Base-by-base conservation (phyloP, 176 grass and related monocot genomes). In the Oryza rufipogon region DNA sequence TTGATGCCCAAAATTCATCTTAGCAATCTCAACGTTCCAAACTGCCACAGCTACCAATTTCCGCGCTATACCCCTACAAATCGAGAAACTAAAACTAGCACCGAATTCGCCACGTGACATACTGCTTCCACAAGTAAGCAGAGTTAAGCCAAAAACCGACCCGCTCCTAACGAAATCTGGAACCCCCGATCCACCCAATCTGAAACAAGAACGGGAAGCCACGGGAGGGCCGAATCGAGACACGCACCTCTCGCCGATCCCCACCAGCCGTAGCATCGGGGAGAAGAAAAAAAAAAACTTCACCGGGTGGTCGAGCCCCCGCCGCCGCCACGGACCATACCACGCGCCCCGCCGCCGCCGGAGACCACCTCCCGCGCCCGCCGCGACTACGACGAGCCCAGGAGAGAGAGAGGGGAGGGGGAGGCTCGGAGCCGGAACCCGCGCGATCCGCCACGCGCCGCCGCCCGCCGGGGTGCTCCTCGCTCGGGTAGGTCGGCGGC, bases 231-330 rank as follows among this genome's bases (percentile, higher is more conserved):
- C 32, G 63, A 13, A 10, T 54, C 39, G 32, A 36, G 47, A 32
- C 48, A 6, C 75, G 69, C 77, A 94, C 92, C 92, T 94, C 88
- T 86, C 82, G 70, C 90, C 60, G 64, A 91, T 23, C 4, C 77
- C 87, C 54, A 89, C 19, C 66, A 94, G 81, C 71, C 92, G 78
- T 60, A 86, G 77, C 92, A 94, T 94, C 68, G 83, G 38, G 68
- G 10, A 38, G 36, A 38, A 38, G 8, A 19, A 51, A 28, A 61
- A 28, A 28, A 61, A 17, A 20, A 52, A 30, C 75, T 79, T 70
- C 75, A 87, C 48, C 34, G 49, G 64, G 69, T 16, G 51, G 69
- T 16, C 49, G 83, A 64, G 5, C 36, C 36, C 0, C 36, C 36
- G 19, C 73, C 58, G 23, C 78, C 77, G 67, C 81, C 81, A 17